Conservation (phyloP, 169 alveolate genomes). For the Cryptosporidium tyzzeri region DNA sequence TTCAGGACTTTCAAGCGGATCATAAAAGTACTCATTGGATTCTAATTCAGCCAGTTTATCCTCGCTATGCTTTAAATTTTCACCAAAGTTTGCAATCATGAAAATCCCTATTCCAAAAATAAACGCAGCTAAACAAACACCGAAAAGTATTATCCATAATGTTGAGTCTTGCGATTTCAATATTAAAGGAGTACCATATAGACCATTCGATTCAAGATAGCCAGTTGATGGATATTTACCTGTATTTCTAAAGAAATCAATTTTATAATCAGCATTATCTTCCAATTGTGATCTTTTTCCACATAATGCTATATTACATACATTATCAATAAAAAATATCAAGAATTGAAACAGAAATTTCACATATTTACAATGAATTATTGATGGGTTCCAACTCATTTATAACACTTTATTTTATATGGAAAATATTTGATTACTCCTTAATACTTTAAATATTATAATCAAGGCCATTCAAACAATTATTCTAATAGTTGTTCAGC, state of each 20-base stretch:
- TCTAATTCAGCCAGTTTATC: slow-evolving; percentile 5
- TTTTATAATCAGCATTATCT: slow-evolving; percentile 17
- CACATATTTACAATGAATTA: background rate
- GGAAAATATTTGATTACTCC: background rate
- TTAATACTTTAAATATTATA: too few relatives aligned
- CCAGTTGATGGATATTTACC: slow-evolving; percentile 54
- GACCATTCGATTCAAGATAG: slow-evolving; percentile 20
- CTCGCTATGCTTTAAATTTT: background rate
- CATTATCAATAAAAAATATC: background rate
- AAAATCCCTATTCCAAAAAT: slow-evolving; percentile 32
- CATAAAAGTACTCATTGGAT: slow-evolving; percentile 18
- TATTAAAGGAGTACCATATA: slow-evolving; percentile 65
- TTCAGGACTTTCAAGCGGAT: slow-evolving; percentile 23
- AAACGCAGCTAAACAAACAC: slow-evolving; percentile 31
- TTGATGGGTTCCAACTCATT: background rate
- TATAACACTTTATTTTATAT: too few relatives aligned
- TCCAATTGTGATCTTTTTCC: background rate
- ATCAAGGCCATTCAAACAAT: background rate
- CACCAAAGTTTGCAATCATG: background rate
- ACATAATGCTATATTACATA: background rate
- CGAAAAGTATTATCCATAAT: slow-evolving; percentile 41
- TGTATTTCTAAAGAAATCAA: slow-evolving; percentile 30
- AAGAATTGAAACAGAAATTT: background rate
- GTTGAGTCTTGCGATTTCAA: slow-evolving; percentile 30
- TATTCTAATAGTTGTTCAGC: too few relatives aligned